A percentile compares a stretch with the other conserved stretches of the same genome.
These are phyloP conservation scores for Gardenia jasminoides DNA, from an alignment of 257 asterid genomes.

Conservation along the genomic window DNA sequence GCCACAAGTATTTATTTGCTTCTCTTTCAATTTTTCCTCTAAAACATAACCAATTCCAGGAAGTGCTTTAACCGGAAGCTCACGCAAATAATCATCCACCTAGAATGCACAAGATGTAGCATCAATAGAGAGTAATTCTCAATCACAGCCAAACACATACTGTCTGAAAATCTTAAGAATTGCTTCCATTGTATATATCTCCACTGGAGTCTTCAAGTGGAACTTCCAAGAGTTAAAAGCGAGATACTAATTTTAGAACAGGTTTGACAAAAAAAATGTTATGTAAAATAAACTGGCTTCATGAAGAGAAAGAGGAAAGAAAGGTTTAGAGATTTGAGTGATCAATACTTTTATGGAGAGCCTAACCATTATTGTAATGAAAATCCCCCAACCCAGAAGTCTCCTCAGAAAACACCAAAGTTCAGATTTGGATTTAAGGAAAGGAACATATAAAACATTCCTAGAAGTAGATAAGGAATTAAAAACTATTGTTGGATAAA, in stretches of 20 bases:
- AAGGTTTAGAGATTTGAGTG: background rate
- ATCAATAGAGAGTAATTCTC: constrained; percentile 1
- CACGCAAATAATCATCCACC: constrained; percentile 68
- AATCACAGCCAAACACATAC: background rate
- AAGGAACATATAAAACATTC: no score
- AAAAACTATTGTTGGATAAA: background rate
- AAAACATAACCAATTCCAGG: constrained; percentile 91
- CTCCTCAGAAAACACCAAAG: background rate
- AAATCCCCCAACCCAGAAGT: background rate
- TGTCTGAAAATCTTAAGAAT: constrained; percentile 1
- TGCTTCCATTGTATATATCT: background rate
- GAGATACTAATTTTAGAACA: background rate
- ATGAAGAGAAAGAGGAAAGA: background rate
- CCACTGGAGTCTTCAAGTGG: background rate
- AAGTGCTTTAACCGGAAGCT: constrained; percentile 91
- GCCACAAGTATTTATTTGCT: constrained; percentile 68
- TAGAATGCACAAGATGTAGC: constrained; percentile 30
- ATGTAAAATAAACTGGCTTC: background rate
- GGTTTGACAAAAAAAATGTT: background rate
- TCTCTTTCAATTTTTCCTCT: constrained; percentile 70
- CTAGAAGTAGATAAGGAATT: no score
- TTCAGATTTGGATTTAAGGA: background rate
- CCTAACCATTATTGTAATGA: background rate
- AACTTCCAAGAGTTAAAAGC: background rate
- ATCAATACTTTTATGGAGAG: background rate